These are phyloP conservation scores for Globisporangium irregulare DNA, from an alignment of 352 stramenopile genomes.

Conservation along the genomic window DNA sequence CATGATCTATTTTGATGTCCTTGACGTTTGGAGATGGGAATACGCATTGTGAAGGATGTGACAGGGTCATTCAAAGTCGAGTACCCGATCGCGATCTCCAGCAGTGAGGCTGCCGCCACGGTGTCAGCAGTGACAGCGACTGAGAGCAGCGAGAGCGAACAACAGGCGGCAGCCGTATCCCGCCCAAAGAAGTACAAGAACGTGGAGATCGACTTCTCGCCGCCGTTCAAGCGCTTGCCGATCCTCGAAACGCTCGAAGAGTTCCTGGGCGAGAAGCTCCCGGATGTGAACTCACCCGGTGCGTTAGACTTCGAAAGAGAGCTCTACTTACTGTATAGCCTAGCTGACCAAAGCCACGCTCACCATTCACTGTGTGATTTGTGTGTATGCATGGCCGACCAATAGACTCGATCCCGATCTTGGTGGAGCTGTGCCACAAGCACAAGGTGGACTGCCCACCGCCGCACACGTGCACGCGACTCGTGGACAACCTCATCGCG, in stretches of 20 bases:
- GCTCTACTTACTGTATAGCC: not conserved
- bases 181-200: constrained; percentile 16
- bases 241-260: constrained; percentile 97
- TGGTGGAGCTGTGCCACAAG: constrained; percentile 85
- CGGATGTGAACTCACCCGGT: constrained; percentile 67
- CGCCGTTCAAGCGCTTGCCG: constrained; percentile 95
- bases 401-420: constrained; percentile 60
- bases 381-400: not conserved
- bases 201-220: constrained; percentile 97
- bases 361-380: not conserved
- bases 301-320: not conserved
- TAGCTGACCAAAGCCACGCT: not conserved
- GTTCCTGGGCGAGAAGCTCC: constrained; percentile 66
- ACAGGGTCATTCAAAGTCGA: constrained; percentile 95
- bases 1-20: not conserved
- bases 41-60: constrained; percentile 95
- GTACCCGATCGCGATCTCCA: constrained; percentile 86
- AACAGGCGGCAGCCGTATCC: constrained; percentile 6
- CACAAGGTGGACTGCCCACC: constrained; percentile 89
- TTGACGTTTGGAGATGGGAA: not conserved
- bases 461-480: constrained; percentile 93
- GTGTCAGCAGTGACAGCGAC: constrained; percentile 6
- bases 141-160: constrained; percentile 11
- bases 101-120: constrained; percentile 4
- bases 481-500: constrained; percentile 97